Conservation (phyloP, 129 eudicot genomes). For the Smallanthus sonchifolius region DNA sequence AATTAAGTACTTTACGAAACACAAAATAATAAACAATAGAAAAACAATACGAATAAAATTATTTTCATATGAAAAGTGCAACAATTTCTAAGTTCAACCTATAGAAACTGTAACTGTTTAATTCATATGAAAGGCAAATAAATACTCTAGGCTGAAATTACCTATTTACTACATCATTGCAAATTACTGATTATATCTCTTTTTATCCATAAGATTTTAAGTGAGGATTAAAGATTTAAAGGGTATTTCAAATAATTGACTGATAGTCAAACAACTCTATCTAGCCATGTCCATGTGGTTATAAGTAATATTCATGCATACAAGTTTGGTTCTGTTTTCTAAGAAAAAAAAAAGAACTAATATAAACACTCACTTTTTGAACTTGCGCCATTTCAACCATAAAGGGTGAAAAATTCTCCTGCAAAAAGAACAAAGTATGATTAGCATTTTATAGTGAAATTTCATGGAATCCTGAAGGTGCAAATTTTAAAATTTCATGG, state of each 20-base stretch:
- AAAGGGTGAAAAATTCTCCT: conserved; percentile 75
- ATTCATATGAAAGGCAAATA: background rate
- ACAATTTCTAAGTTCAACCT: background rate
- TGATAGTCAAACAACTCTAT: background rate
- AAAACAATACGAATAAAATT: background rate
- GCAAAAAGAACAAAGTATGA: conserved; percentile 25
- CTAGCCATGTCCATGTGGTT: background rate
- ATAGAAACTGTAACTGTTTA: too few relatives aligned
- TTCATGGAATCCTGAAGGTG: background rate
- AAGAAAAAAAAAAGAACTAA: background rate
- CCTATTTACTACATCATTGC: conserved; percentile 7
- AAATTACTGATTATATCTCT: background rate
- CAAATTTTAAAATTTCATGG: background rate
- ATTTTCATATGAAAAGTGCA: background rate
- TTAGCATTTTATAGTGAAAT: background rate
- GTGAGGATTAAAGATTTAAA: background rate
- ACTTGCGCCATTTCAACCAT: conserved; percentile 84
- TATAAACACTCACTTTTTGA: conserved; percentile 50
- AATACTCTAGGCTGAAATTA: background rate
- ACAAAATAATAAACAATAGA: background rate
- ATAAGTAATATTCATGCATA: background rate
- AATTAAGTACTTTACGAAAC: background rate
- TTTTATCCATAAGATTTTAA: background rate
- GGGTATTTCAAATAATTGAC: background rate
- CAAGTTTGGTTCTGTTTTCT: background rate